Evolutionary conservation across 73 alveolate genomes (phyloP).

Genomic region (Breviolum minutum): DNA sequence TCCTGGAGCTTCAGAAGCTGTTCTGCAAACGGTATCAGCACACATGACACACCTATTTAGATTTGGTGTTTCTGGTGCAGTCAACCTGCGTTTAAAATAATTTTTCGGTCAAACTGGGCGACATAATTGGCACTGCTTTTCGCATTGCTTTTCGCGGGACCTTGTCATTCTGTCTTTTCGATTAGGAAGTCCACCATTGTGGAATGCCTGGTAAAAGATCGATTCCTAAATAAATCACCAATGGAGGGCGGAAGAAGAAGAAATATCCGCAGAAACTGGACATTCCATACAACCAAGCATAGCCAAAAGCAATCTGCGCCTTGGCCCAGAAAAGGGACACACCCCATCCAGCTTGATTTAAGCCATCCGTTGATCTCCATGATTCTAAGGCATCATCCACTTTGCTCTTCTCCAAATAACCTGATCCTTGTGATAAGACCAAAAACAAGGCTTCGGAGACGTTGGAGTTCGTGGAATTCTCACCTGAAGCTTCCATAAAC

Average conservation of each 20-base stretch:
- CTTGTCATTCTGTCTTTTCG: not conserved
- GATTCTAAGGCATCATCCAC: conserved; percentile 53
- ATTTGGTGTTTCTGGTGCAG: not conserved
- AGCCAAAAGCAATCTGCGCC: conserved; percentile 93
- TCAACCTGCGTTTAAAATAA: not conserved
- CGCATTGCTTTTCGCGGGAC: not conserved
- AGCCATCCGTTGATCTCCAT: conserved; percentile 21
- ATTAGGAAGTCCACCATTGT: conserved; percentile 62
- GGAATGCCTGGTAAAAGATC: conserved; percentile 86
- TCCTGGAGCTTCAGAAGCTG: not conserved
- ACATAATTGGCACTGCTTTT: not conserved
- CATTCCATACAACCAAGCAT: conserved; percentile 94
- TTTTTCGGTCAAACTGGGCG: no score
- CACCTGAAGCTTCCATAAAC: conserved; percentile 47
- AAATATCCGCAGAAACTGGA: conserved; percentile 86
- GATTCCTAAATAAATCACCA: conserved; percentile 72
- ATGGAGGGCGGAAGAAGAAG: conserved; percentile 84
- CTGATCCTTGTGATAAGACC: conserved; percentile 74
- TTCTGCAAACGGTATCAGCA: not conserved
- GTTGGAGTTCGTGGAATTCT: not conserved
- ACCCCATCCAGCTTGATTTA: conserved; percentile 46
- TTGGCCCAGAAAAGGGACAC: conserved; percentile 76
- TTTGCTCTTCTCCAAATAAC: conserved; percentile 56
- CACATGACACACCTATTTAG: no score
- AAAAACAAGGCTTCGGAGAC: conserved; percentile 46